A percentile compares a stretch with the other conserved stretches of the same genome.
phyloP scores from a whole-genome alignment of 176 grass and related monocot genomes.

The Cenchrus americanus region DNA sequence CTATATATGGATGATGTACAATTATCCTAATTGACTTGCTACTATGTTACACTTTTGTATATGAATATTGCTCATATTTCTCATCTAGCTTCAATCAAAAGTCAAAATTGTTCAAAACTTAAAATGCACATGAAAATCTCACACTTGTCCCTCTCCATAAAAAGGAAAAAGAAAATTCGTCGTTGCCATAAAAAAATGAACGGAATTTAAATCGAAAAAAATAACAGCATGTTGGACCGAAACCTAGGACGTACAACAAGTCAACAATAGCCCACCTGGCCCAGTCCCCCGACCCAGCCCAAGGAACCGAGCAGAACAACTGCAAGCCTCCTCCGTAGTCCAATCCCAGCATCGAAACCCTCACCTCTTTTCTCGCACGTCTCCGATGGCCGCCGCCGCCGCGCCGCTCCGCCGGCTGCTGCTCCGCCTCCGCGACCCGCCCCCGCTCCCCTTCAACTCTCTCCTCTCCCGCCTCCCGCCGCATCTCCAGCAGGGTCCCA shows the following conservation, averaged over 20 bases:
- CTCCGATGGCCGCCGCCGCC: constrained; percentile 54
- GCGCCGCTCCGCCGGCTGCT: constrained; percentile 44
- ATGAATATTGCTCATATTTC: too few relatives aligned
- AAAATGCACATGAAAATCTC: not conserved
- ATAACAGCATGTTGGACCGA: not conserved
- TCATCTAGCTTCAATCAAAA: not conserved
- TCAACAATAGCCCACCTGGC: not conserved
- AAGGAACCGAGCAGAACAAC: not conserved
- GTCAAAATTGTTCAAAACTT: not conserved
- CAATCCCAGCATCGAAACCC: constrained; percentile 5
- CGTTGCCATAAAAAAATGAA: not conserved
- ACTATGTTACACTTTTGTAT: too few relatives aligned
- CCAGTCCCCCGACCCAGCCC: too few relatives aligned
- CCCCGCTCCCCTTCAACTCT: constrained; percentile 33
- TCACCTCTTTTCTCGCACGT: not conserved
- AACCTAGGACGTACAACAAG: not conserved
- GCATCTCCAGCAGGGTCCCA: not conserved
- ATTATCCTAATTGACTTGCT: too few relatives aligned
- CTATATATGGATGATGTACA: too few relatives aligned
- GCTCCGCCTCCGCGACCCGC: constrained; percentile 33
- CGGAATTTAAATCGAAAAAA: not conserved
- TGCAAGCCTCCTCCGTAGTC: not conserved
- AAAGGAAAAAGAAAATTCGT: too few relatives aligned
- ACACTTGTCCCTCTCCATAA: too few relatives aligned
- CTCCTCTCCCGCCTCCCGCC: constrained; percentile 38